Evolutionary conservation across 2,329 filamentous ascomycete species (phyloP).

Genomic region (Chrysoporthe austroafricana): DNA sequence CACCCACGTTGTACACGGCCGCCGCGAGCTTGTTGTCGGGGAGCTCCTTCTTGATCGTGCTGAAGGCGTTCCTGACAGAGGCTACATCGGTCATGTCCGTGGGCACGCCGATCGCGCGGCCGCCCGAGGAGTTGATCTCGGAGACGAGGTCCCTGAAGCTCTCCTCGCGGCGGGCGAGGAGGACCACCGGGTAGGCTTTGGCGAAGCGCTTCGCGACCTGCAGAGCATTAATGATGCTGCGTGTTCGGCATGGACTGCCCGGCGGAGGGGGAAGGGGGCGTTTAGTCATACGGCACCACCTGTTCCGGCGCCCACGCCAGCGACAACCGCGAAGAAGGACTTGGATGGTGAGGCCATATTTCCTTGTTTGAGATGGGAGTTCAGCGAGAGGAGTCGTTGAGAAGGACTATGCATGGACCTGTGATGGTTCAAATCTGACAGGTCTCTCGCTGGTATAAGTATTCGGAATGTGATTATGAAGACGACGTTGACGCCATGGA

Average conservation of each 20-base stretch:
- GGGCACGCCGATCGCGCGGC: slow-evolving; percentile 71
- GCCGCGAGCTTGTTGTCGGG: slow-evolving; percentile 60
- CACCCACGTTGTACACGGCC: slow-evolving; percentile 72
- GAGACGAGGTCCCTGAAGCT: slow-evolving; percentile 68
- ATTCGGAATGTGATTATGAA: slow-evolving; percentile 4
- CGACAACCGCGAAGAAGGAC: slow-evolving; percentile 67
- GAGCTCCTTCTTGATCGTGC: slow-evolving; percentile 63
- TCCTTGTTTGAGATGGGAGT: neutral
- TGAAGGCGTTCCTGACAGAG: slow-evolving; percentile 61
- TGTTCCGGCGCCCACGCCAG: slow-evolving; percentile 74
- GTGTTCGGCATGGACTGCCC: no score
- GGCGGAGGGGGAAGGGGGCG: neutral
- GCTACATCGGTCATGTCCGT: slow-evolving; percentile 63
- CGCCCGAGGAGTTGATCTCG: slow-evolving; percentile 70
- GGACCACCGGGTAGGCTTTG: slow-evolving; percentile 70
- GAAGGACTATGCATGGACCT: no score
- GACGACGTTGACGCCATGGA: slow-evolving; percentile 11
- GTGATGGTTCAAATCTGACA: neutral
- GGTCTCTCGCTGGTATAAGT: neutral
- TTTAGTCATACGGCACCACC: slow-evolving; percentile 33
- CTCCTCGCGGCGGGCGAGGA: slow-evolving; percentile 70
- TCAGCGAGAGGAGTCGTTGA: neutral
- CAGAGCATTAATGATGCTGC: no score
- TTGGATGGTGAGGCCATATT: slow-evolving; percentile 33
- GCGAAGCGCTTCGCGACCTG: slow-evolving; percentile 62